Conservation (phyloP, 345 rosid species). For the Hevea brasiliensis region DNA sequence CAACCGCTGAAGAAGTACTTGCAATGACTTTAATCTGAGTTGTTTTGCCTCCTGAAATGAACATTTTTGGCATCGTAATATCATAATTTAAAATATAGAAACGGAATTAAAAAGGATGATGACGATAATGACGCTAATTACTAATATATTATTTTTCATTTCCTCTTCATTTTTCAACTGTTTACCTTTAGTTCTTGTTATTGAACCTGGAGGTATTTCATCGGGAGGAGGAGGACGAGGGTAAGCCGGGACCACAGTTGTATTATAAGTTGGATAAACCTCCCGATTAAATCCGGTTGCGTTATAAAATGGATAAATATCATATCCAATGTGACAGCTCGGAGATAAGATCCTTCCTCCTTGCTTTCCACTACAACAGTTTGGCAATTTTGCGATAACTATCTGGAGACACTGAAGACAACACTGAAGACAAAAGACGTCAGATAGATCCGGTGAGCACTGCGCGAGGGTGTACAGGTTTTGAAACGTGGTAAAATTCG, state of each 20-base stretch:
- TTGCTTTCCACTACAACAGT: no score
- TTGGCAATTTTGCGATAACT: constrained; percentile 12
- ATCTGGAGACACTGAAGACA: constrained; percentile 30
- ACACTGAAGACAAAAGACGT: constrained; percentile 37
- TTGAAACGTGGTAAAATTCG: constrained; percentile 12
- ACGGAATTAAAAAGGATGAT: no score
- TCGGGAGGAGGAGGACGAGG: background rate
- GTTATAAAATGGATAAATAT: constrained; percentile 27
- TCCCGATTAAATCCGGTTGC: background rate
- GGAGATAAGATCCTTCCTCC: constrained; percentile 37
- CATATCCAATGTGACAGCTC: constrained; percentile 39
- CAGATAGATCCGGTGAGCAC: no score
- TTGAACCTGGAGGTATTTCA: background rate
- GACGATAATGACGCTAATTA: constrained; percentile 1
- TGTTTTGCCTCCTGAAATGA: background rate
- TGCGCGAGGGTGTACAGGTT: constrained; percentile 23
- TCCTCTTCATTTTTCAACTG: no score
- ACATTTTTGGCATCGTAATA: no score
- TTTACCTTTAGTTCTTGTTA: background rate
- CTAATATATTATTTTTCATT: no score
- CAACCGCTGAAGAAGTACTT: background rate
- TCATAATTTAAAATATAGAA: no score
- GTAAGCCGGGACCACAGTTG: no score
- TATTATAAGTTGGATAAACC: no score
- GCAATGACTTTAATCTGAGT: constrained; percentile 10